Evolutionary conservation across 2,329 filamentous ascomycete species (phyloP), one percentile per base, ranked within the genome.

Genomic region (Nigrospora oryzae): DNA sequence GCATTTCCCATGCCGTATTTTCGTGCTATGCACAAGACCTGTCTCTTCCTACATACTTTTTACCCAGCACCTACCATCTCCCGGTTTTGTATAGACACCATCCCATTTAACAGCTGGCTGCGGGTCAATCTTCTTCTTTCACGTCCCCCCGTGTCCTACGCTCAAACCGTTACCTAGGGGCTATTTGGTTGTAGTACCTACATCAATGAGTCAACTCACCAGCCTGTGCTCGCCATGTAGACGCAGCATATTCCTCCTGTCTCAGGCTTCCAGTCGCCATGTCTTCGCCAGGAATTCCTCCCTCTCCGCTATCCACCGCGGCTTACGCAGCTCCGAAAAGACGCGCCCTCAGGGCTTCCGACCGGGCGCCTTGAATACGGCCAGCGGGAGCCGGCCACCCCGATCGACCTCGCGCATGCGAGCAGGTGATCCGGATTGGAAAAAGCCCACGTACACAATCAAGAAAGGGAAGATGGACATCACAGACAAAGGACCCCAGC

Each of bases 271-370:
- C 46, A 28, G 42, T 36, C 37, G 46, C 47, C 37, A 48, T 47
- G 45, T 45, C 44, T 56, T 49, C 17, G 54, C 57, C 32, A 70
- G 73, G 48, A 56, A 67, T 56, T 74, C 75, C 17, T 83, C 80
- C 36, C 71, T 87, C 48, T 84, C 83, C 11, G 84, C 83, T 37
- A 89, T 89, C 56, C 77, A 81, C 51, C 71, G 75, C 38, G 84
- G 84, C 13, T 69, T 88, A 44, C 77, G 81, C 23, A 49, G 55
- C 33, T 67, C 64, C 16, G 51, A 65, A 46, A 62, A 61, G 44
- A 56, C 57, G 33, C 52, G 57, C 41, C 57, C 58, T 15, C 62
- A 63, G 44, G 60, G 61, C 12, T 57, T 57, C 40, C 50, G 52
- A 3, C 38, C 43, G 5, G 53, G 50, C 13, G 58, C 59, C n/a